phyloP scores from a whole-genome alignment of 2,329 filamentous ascomycete genomes.

The Alternaria triticimaculans region DNA sequence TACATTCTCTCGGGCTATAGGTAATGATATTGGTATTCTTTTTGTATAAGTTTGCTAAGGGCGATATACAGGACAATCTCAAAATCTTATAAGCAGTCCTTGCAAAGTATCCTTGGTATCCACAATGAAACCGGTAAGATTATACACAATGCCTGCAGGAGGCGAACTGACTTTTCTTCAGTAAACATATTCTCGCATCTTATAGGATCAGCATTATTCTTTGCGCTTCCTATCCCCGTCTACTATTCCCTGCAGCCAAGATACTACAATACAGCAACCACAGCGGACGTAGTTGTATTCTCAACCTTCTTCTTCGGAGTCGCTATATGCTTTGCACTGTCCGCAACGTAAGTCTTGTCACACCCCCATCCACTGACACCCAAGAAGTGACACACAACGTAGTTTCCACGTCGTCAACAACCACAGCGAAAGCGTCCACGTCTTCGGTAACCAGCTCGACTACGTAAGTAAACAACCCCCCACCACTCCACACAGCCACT shows the following conservation, averaged over 20 bases:
- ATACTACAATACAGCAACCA: neutral
- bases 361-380: too few relatives aligned
- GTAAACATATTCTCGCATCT: conserved; percentile 3
- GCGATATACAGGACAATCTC: neutral
- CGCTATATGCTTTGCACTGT: neutral
- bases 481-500: neutral
- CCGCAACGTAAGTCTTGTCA: neutral
- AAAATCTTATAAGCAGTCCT: neutral
- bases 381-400: neutral
- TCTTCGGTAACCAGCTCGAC: conserved; percentile 2
- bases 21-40: neutral
- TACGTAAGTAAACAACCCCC: neutral
- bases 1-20: neutral
- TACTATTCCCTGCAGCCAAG: neutral
- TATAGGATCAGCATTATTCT: neutral
- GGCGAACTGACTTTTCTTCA: neutral
- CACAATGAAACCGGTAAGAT: conserved; percentile 1
- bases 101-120: neutral
- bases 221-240: neutral
- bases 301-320: conserved; percentile 3
- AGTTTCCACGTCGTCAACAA: conserved; percentile 2
- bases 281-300: neutral
- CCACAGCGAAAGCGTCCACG: neutral
- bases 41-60: too few relatives aligned
- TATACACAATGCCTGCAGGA: neutral